Evolutionary conservation across 257 asterid species (phyloP).

Genomic region (Solanum commersonii): DNA sequence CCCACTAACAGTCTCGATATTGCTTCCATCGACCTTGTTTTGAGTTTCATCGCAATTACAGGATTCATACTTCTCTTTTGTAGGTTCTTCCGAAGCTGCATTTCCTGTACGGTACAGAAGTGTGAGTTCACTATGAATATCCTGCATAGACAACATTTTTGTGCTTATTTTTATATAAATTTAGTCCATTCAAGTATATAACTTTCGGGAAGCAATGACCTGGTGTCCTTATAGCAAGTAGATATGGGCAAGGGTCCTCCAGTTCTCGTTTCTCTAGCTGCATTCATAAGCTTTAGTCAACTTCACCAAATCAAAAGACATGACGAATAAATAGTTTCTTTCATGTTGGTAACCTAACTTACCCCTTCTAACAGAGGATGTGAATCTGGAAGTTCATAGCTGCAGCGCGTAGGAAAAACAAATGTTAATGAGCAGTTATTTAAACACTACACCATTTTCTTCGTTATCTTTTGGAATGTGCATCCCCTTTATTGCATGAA

Average conservation of each 20-base stretch:
- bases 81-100: neutral
- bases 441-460: neutral
- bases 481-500: neutral
- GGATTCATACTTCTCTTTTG: neutral
- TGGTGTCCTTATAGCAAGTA: conserved; percentile 19
- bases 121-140: neutral
- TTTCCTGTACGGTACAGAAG: neutral
- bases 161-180: neutral
- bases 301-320: neutral
- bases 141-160: neutral
- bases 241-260: conserved; percentile 11
- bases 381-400: conserved; percentile 18
- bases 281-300: neutral
- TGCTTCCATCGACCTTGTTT: neutral
- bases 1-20: conserved; percentile 7
- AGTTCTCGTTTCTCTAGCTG: conserved; percentile 17
- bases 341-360: neutral
- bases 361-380: conserved; percentile 19
- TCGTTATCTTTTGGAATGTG: neutral
- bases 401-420: neutral
- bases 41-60: neutral
- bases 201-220: conserved; percentile 3
- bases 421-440: neutral
- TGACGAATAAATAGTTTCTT: neutral
- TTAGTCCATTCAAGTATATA: neutral